A percentile compares a stretch with the other conserved stretches of the same genome.
Conservation (phyloP, 108 stramenopile species). For the Conticribra guillardii region DNA sequence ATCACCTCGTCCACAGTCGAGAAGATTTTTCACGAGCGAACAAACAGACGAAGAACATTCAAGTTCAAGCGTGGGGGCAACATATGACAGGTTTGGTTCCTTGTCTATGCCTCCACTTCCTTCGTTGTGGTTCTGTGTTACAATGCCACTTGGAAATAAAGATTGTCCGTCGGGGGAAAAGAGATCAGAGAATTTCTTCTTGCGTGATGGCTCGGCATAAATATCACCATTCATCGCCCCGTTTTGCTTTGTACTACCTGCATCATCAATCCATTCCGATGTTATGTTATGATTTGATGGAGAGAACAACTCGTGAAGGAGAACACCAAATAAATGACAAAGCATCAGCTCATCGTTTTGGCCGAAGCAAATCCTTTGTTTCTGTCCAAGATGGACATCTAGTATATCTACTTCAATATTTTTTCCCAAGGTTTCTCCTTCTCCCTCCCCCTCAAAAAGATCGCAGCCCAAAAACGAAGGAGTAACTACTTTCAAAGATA, state of each 20-base stretch:
- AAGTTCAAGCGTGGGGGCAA: no score
- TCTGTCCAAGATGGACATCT: neutral
- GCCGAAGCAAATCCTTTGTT: neutral
- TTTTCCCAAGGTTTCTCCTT: neutral
- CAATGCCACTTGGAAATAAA: neutral
- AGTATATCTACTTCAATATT: slow-evolving; percentile 2
- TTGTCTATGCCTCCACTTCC: neutral
- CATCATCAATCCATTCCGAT: neutral
- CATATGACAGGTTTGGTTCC: no score
- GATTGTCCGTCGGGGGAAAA: no score
- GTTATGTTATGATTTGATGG: neutral
- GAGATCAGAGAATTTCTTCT: slow-evolving; percentile 6
- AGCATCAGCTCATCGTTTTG: neutral
- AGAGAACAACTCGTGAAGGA: neutral
- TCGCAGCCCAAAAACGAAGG: neutral
- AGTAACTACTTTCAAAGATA: neutral
- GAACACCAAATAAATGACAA: neutral
- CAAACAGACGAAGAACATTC: slow-evolving; percentile 14
- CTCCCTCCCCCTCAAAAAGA: neutral
- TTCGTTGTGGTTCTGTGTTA: neutral
- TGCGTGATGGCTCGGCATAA: neutral
- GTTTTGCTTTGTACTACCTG: no score
- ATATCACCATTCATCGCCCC: neutral
- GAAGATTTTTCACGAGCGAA: slow-evolving; percentile 13
- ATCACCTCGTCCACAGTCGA: neutral